These are phyloP conservation scores for Aspergillus mulundensis DNA, from an alignment of 495 filamentous ascomycete genomes.

Conservation along the genomic window DNA sequence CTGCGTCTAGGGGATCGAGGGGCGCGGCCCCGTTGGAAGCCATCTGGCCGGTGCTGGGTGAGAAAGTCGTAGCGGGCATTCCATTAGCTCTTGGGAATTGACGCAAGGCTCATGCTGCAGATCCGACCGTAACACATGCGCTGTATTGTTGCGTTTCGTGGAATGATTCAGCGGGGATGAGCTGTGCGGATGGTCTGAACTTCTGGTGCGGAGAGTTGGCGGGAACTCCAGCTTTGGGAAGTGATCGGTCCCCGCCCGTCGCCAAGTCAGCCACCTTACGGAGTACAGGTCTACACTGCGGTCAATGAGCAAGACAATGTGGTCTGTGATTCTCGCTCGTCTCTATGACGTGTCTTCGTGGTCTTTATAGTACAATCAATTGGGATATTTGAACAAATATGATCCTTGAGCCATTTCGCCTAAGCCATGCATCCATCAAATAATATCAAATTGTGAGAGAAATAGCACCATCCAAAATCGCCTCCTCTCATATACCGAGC, in stretches of 20 bases:
- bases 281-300: background rate
- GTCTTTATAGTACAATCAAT: conserved; percentile 26
- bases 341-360: conserved; percentile 26
- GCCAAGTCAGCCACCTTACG: background rate
- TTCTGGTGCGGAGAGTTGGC: conserved; percentile 1
- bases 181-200: background rate
- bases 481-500: background rate
- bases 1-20: conserved; percentile 43
- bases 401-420: conserved; percentile 31
- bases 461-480: conserved; percentile 13
- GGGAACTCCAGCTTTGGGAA: background rate
- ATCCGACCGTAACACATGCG: background rate
- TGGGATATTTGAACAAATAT: conserved; percentile 15
- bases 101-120: conserved; percentile 30
- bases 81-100: conserved; percentile 30
- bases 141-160: background rate
- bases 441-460: conserved; percentile 11
- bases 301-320: background rate
- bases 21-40: conserved; percentile 32
- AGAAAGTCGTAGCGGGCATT: conserved; percentile 36
- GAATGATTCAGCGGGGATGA: background rate
- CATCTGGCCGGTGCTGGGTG: conserved; percentile 35
- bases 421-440: conserved; percentile 35
- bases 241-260: background rate
- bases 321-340: conserved; percentile 4